phyloP scores from a whole-genome alignment of 495 filamentous ascomycete species.

The Delitschia confertaspora region DNA sequence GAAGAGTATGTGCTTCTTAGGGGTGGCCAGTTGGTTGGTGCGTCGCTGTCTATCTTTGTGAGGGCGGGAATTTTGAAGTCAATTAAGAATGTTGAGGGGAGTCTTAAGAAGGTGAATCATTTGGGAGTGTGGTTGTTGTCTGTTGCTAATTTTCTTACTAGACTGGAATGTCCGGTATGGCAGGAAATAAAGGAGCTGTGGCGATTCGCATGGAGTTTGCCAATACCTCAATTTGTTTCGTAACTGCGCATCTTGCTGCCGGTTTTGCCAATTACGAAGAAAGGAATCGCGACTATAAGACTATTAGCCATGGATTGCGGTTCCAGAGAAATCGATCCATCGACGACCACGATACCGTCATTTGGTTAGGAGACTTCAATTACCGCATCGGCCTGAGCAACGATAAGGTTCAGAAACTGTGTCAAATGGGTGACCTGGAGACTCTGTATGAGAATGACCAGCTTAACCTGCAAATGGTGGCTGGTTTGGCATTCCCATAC shows the following conservation, averaged over 20 bases:
- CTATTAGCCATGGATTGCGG: constrained; percentile 74
- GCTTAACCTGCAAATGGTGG: constrained; percentile 94
- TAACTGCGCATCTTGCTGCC: constrained; percentile 93
- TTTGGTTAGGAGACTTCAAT: constrained; percentile 98
- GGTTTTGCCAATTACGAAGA: constrained; percentile 98
- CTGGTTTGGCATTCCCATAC: constrained; percentile 76
- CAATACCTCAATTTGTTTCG: constrained; percentile 88
- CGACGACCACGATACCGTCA: constrained; percentile 85
- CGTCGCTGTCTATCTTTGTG: constrained; percentile 84
- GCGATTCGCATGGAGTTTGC: constrained; percentile 93
- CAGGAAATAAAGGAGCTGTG: constrained; percentile 96
- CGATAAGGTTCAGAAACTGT: constrained; percentile 66
- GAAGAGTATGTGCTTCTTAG: constrained; percentile 82
- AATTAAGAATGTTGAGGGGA: constrained; percentile 94
- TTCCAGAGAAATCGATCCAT: constrained; percentile 88
- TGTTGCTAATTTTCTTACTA: constrained; percentile 26
- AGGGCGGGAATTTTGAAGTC: constrained; percentile 62
- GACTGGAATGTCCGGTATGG: constrained; percentile 94
- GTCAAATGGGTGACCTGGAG: constrained; percentile 60
- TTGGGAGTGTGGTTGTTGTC: constrained; percentile 9
- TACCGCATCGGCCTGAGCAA: constrained; percentile 85
- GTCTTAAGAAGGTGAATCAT: constrained; percentile 67
- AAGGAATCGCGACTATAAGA: constrained; percentile 83
- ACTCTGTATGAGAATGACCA: constrained; percentile 84
- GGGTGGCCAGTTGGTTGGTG: constrained; percentile 90